Base-by-base conservation (phyloP, 495 filamentous ascomycete species). In the Diplogelasinospora grovesii region DNA sequence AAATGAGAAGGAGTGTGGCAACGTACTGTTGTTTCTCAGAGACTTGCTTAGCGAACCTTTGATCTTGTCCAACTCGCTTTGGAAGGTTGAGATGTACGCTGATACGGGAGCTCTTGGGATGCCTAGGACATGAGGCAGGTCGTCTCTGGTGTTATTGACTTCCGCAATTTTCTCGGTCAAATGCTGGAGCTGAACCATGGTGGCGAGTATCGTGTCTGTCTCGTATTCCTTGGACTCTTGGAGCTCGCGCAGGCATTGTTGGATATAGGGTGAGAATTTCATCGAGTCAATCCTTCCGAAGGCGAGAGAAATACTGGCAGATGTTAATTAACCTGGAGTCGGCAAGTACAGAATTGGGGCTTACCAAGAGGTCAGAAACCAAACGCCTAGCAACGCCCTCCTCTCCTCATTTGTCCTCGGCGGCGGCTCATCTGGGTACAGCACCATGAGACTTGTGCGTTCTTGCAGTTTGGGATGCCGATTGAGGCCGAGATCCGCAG, bases 401-500 rank as follows among this genome's bases (percentile, higher is more conserved):
- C 53, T 54, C 25, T 64, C 64, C 14, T 65, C 62, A 19, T 56
- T 53, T 3, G 45, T 51, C 27, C 47, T 56, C 14, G 22, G 22
- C 11, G 9, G 32, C 14, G 40, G 40, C 14, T 29, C 27, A 24
- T 54, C 56, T 8, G 39, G 37, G 27, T 36, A n/a, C 10, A 50
- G 22, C 11, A 48, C 21, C 18, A 52, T 42, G 10, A 58, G 26
- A 11, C 36, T 52, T 22, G 42, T 48, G 32, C 40, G 43, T 15
- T 54, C 50, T 16, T 50, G 49, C n/a, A 49, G 39, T 8, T 54
- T 49, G 20, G 58, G 60, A 22, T 54, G 48, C 36, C 53, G 56
- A 22, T 63, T 66, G 11, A 74, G 47, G 1, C 67, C 68, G 3
- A 74, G 46, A 31, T 74, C 71, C 13, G 65, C 59, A 8, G 65